These are phyloP conservation scores for Veloboletus limbatus DNA, from an alignment of 1,284 basidiomycete genomes.

Conservation along the genomic window DNA sequence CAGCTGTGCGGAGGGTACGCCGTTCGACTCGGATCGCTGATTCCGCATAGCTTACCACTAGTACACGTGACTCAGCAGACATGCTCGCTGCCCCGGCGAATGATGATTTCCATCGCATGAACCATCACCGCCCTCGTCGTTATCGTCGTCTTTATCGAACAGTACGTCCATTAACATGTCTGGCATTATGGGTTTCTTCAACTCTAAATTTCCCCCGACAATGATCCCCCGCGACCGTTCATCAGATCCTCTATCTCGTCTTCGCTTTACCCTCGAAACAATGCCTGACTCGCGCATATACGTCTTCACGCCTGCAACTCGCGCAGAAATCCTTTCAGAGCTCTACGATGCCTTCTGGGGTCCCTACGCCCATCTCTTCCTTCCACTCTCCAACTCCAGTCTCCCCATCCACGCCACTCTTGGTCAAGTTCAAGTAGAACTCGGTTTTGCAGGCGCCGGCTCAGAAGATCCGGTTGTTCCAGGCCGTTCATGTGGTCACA, in stretches of 20 bases:
- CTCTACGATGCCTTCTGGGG: constrained; percentile 81
- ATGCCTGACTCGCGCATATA: constrained; percentile 77
- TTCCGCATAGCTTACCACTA: too few species aligned
- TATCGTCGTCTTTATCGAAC: too few species aligned
- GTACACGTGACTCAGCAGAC: too few species aligned
- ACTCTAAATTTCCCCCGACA: constrained; percentile 45
- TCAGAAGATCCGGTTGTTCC: constrained; percentile 56
- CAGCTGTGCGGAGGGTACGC: too few species aligned
- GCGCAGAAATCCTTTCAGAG: constrained; percentile 74
- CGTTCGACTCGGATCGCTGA: too few species aligned
- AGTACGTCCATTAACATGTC: too few species aligned
- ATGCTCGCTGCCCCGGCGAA: too few species aligned
- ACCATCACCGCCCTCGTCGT: too few species aligned
- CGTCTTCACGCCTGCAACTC: constrained; percentile 64
- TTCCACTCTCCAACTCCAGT: constrained; percentile 58
- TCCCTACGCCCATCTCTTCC: constrained; percentile 62
- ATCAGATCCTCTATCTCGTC: constrained; percentile 61
- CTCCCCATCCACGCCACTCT: constrained; percentile 60
- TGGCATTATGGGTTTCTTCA: constrained; percentile 47
- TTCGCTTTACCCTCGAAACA: constrained; percentile 71
- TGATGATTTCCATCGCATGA: too few species aligned
- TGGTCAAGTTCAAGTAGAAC: constrained; percentile 61
- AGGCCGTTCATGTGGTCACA: constrained; percentile 70
- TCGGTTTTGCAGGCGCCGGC: constrained; percentile 53
- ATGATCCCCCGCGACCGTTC: constrained; percentile 53